phyloP scores from a whole-genome alignment of 805 yeast species.

The Kuraishia hungarica region DNA sequence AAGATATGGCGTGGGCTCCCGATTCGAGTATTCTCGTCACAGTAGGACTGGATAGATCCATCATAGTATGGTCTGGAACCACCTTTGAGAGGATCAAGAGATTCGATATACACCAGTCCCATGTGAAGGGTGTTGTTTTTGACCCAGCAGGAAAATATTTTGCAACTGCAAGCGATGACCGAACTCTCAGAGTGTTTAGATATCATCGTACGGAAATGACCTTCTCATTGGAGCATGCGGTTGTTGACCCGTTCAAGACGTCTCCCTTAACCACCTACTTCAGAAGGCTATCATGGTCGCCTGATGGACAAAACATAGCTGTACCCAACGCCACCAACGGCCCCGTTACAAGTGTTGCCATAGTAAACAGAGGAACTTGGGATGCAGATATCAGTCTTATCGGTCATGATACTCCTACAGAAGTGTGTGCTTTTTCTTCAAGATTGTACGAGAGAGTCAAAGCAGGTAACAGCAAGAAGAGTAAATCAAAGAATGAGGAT shows the following conservation, averaged over 20 bases:
- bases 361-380: conserved; percentile 75
- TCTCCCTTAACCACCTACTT: conserved; percentile 92
- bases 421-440: conserved; percentile 71
- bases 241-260: conserved; percentile 75
- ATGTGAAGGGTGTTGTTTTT: conserved; percentile 93
- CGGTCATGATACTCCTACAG: conserved; percentile 83
- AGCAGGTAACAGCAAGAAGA: conserved; percentile 5
- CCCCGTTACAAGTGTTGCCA: conserved; percentile 66
- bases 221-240: conserved; percentile 78
- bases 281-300: conserved; percentile 81
- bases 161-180: conserved; percentile 94
- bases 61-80: conserved; percentile 87
- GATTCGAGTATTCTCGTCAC: conserved; percentile 86
- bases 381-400: conserved; percentile 63
- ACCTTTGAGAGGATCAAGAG: conserved; percentile 87
- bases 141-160: conserved; percentile 98
- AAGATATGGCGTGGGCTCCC: conserved; percentile 97
- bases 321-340: conserved; percentile 84
- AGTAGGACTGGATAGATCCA: conserved; percentile 89
- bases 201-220: conserved; percentile 76
- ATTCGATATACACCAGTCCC: conserved; percentile 88
- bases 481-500: conserved; percentile 15
- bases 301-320: conserved; percentile 82
- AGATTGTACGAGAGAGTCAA: conserved; percentile 39
- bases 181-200: conserved; percentile 81